These are phyloP conservation scores for Aeminium ludgeri DNA, from an alignment of 495 filamentous ascomycete genomes.

Conservation along the genomic window DNA sequence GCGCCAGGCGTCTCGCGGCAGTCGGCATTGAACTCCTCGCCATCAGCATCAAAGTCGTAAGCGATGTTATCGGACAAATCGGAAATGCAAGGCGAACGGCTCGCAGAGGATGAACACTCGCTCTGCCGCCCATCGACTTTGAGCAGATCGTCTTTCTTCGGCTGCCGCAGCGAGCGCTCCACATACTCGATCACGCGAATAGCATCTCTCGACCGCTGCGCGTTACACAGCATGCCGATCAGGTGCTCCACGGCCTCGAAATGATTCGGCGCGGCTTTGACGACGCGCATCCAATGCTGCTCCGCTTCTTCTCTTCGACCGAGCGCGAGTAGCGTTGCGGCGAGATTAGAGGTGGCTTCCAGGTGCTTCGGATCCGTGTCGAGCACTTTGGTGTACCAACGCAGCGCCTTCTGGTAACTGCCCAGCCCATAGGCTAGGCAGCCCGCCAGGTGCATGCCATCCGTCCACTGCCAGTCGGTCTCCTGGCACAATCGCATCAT, in stretches of 20 bases:
- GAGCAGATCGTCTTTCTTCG: conserved; percentile 32
- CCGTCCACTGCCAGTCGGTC: conserved; percentile 83
- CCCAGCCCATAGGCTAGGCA: conserved; percentile 88
- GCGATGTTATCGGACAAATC: conserved; percentile 37
- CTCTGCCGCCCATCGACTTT: conserved; percentile 37
- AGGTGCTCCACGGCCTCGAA: conserved; percentile 96
- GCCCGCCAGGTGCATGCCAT: conserved; percentile 85
- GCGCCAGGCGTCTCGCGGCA: conserved; percentile 19
- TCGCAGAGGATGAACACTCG: conserved; percentile 36
- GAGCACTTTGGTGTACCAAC: conserved; percentile 80
- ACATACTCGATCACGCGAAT: conserved; percentile 80
- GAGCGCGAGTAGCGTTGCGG: conserved; percentile 71
- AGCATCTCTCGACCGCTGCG: conserved; percentile 67
- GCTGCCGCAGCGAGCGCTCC: conserved; percentile 52
- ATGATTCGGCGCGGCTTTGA: conserved; percentile 72
- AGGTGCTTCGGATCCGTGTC: conserved; percentile 76
- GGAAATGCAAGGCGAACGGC: conserved; percentile 33
- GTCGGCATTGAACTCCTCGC: conserved; percentile 19
- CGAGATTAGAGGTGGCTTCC: conserved; percentile 86
- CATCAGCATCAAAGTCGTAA: conserved; percentile 43
- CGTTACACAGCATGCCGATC: conserved; percentile 69
- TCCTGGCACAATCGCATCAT: conserved; percentile 68
- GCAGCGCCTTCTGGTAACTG: conserved; percentile 66
- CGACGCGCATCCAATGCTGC: conserved; percentile 66
- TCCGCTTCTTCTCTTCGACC: conserved; percentile 73